These are phyloP conservation scores for Xylaria grammica DNA, from an alignment of 495 filamentous ascomycete genomes.

Conservation along the genomic window DNA sequence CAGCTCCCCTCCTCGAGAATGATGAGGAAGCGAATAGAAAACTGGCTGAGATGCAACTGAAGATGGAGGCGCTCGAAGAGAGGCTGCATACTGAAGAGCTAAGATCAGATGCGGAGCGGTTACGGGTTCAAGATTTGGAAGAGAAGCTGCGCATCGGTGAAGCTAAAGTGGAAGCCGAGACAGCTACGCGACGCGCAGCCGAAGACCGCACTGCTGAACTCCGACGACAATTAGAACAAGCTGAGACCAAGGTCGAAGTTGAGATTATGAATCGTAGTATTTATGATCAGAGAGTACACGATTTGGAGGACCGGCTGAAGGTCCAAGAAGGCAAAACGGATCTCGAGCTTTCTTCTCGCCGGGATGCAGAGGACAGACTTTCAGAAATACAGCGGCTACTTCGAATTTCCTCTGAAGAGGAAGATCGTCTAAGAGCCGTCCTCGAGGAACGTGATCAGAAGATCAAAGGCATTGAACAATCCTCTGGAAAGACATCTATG, in stretches of 20 bases:
- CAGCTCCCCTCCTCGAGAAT: conserved; percentile 36
- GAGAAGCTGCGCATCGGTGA: conserved; percentile 51
- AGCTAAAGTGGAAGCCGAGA: conserved; percentile 46
- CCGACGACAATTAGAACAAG: conserved; percentile 50
- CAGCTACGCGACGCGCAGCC: conserved; percentile 44
- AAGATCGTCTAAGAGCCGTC: conserved; percentile 70
- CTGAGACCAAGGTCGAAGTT: conserved; percentile 56
- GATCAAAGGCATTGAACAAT: conserved; percentile 51
- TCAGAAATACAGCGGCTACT: conserved; percentile 72
- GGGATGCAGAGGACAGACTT: conserved; percentile 73
- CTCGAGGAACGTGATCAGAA: conserved; percentile 66
- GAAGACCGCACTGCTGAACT: conserved; percentile 51
- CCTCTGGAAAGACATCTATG: conserved; percentile 58
- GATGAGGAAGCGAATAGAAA: conserved; percentile 43
- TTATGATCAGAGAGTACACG: conserved; percentile 50
- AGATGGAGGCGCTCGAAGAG: conserved; percentile 42
- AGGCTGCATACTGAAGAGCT: conserved; percentile 36
- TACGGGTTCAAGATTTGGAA: conserved; percentile 45
- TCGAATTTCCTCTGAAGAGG: conserved; percentile 70
- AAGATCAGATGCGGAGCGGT: conserved; percentile 35
- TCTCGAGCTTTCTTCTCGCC: conserved; percentile 67
- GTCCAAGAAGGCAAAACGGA: conserved; percentile 49
- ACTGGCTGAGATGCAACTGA: conserved; percentile 46
- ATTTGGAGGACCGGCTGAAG: conserved; percentile 51
- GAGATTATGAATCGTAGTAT: conserved; percentile 58